phyloP scores from a whole-genome alignment of 176 grass and related monocot genomes.

The Phoenix roebelenii region DNA sequence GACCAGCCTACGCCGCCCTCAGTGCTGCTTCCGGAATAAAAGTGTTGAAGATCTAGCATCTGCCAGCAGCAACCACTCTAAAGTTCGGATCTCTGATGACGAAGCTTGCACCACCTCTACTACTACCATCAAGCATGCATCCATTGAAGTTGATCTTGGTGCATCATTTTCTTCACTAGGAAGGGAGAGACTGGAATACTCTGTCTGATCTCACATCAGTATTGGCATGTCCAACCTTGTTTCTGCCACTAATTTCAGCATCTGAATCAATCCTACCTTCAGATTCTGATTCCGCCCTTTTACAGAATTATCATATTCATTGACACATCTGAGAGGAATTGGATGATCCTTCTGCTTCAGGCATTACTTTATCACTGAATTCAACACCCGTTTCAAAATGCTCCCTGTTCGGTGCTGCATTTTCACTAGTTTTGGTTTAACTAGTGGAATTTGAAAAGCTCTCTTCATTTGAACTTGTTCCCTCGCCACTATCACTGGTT shows the following conservation, averaged over 20 bases:
- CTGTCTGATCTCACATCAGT: constrained; percentile 3
- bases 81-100: too few species aligned
- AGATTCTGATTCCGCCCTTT: constrained; percentile 17
- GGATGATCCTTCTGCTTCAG: too few species aligned
- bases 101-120: too few species aligned
- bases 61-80: too few species aligned
- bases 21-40: too few species aligned
- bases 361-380: constrained; percentile 7
- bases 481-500: constrained; percentile 4
- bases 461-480: constrained; percentile 14
- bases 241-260: constrained; percentile 8
- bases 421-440: too few species aligned
- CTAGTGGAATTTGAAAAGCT: too few species aligned
- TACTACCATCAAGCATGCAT: too few species aligned
- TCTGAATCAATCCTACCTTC: constrained; percentile 14
- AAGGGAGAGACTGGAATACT: constrained; percentile 23
- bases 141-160: too few species aligned
- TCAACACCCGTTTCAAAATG: constrained; percentile 20
- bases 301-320: not conserved
- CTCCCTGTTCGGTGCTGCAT: too few species aligned
- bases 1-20: too few species aligned
- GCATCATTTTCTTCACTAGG: constrained; percentile 6
- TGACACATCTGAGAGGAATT: not conserved
- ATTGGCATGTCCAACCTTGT: constrained; percentile 8
- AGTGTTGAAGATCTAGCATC: too few species aligned